Base-by-base conservation (phyloP, 352 stramenopile species). In the Phytopythium montanum region DNA sequence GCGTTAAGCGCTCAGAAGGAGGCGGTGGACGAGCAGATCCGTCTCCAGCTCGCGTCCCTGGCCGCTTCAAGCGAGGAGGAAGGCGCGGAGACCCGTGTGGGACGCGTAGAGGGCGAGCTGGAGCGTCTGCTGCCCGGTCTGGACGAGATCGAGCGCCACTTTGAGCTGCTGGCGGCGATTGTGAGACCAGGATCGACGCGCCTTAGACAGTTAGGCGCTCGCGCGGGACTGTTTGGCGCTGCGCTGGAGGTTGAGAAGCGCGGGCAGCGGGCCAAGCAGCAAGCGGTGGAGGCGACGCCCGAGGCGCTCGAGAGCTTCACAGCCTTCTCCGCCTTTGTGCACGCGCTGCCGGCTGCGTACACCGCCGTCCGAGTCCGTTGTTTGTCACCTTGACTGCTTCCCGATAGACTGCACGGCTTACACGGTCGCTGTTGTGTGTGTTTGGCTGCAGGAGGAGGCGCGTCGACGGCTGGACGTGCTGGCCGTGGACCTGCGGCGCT, bases 171-270 rank as follows among this genome's bases (percentile, higher is more conserved):
- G 21, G 61, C 75, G 54, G 74, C 58, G 53, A 62, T 85, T 34
- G 54, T 86, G 5, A 65, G 57, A 3, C 77, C 79, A 1, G 39
- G 63, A 8, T 64, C 70, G 31, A 28, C 52, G 8, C 73, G 62
- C 8, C 62, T 89, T 14, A 59, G 72, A 52, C 56, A 26, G 12
- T 69, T 91, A 0, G 62, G 78, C 18, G 70, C 61, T 21, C 71
- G 77, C 33, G 69, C 76, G 5, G 67, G 56, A 21, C 88, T 88
- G 59, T 65, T 86, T 10, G 52, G 71, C 54, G 69, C 61, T 0
- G 79, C 73, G 5, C 42, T 91, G 1, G 65, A 89, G 58, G 72
- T 86, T 25, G 79, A 91, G 60, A 66, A 56, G n/a, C 65, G 70
- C 33, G 88, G 79, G 31, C 64, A 84, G 41, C 33, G 72, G 49